Base-by-base conservation (phyloP, 371 early-diverging fungal species). In the Capillidium heterosporum region DNA sequence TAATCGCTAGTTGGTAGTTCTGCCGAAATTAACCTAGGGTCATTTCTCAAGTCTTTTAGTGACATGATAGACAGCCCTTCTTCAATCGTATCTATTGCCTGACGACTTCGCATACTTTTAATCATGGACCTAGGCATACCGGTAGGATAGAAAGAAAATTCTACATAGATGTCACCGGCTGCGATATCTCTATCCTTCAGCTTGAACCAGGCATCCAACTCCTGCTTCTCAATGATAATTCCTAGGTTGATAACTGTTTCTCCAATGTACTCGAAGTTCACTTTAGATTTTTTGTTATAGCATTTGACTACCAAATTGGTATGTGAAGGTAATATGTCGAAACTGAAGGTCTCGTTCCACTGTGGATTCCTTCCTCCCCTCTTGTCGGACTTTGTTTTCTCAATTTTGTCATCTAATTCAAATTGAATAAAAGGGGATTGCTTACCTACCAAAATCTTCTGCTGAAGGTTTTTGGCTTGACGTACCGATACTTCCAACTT, bases 361-460 rank as follows among this genome's bases (percentile, higher is more conserved):
- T 35, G 31, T 21, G 53, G 53, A 19, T 29, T 53, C 15, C 53
- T 31, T 13, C 53, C 53, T 29, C 53, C 53, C 24, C 53, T 53
- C 39, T 53, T 53, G 24, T 53, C 53, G 8, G 11, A 11, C 10
- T 8, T n/a, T 19, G 53, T 32, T 53, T 53, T 31, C 8, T 40
- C n/a, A 26, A 53, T 23, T 15, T 19, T 10, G 7, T 31, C 8
- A 53, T 23, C 53, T 8, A 53, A 8, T 23, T 53, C 39, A 53
- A 53, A 53, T 39, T 53, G 53, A 17, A 53, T 40, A 53, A 53
- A 53, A 8, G 53, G 53, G 39, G 39, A 35, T 39, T 53, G 53
- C 19, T 53, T 53, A 17, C 53, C 53, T 40, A 53, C 31, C 4
- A 35, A 23, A 17, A 32, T 40, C 26, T 35, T 53, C 15, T 35